phyloP scores from a whole-genome alignment of 2,329 filamentous ascomycete species.

The Pseudocercospora cruenta region DNA sequence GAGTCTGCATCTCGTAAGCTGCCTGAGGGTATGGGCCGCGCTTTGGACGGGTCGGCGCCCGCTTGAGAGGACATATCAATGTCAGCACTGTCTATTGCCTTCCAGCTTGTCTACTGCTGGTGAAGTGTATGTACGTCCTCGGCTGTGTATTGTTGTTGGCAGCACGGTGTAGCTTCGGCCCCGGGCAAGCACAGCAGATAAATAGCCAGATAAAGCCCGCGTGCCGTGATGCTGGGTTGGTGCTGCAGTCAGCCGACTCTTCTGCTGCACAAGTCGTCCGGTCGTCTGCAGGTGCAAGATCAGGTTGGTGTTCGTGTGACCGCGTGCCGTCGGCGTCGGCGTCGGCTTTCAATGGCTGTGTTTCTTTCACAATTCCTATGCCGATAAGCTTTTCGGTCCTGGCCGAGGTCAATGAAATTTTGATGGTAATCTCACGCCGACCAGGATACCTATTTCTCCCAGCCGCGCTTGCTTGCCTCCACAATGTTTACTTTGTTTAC shows the following conservation, averaged over 20 bases:
- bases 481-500: no score
- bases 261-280: not conserved
- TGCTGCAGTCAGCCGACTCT: constrained; percentile 2
- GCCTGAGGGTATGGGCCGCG: constrained; percentile 28
- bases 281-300: not conserved
- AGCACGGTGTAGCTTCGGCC: not conserved
- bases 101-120: not conserved
- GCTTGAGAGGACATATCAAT: not conserved
- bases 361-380: not conserved
- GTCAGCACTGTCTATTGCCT: not conserved
- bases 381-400: constrained; percentile 1
- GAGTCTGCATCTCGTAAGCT: constrained; percentile 25
- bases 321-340: constrained; percentile 3
- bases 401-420: not conserved
- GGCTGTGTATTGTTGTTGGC: not conserved
- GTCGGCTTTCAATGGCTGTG: not conserved
- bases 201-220: not conserved
- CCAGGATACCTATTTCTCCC: no score
- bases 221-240: not conserved
- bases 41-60: constrained; percentile 20
- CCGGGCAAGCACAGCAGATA: not conserved
- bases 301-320: not conserved
- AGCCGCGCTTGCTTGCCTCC: no score
- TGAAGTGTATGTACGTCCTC: not conserved
- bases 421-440: not conserved